Percentiles rank a stretch among this genome's conserved stretches.
Conservation (phyloP, 1,139 yeast species). For the Candida anutae region DNA sequence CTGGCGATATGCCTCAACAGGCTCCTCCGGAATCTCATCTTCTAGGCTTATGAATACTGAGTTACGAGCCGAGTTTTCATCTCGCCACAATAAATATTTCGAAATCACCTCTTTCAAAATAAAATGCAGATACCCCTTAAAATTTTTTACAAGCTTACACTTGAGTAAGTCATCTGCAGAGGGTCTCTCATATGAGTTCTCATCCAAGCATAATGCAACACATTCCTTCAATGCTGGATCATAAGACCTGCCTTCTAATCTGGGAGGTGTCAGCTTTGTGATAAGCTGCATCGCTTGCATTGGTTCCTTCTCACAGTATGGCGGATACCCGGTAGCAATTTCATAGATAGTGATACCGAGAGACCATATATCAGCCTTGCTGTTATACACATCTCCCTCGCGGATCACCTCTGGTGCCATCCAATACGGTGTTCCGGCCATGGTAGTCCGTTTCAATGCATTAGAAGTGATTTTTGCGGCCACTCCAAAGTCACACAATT, state of each 20-base stretch:
- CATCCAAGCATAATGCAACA: constrained; percentile 87
- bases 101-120: constrained; percentile 71
- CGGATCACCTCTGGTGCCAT: constrained; percentile 98
- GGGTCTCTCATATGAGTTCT: constrained; percentile 83
- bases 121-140: constrained; percentile 52
- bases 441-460: constrained; percentile 73
- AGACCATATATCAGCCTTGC: constrained; percentile 90
- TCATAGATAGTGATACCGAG: constrained; percentile 91
- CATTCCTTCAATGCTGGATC: constrained; percentile 74
- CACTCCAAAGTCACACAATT: constrained; percentile 95
- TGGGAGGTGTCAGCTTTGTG: constrained; percentile 87
- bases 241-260: constrained; percentile 85
- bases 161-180: constrained; percentile 78
- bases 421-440: constrained; percentile 98
- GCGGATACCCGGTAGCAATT: constrained; percentile 95
- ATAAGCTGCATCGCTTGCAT: constrained; percentile 91
- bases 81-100: constrained; percentile 76
- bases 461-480: constrained; percentile 81
- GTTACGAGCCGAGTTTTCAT: constrained; percentile 45
- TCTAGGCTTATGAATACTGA: constrained; percentile 32
- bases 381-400: constrained; percentile 82
- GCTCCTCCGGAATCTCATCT: constrained; percentile 14
- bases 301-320: constrained; percentile 93
- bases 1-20: constrained; percentile 1
- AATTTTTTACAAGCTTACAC: constrained; percentile 60